These are phyloP conservation scores for Dianthus caryophyllus DNA, from an alignment of 148 eudicot genomes.

Conservation along the genomic window DNA sequence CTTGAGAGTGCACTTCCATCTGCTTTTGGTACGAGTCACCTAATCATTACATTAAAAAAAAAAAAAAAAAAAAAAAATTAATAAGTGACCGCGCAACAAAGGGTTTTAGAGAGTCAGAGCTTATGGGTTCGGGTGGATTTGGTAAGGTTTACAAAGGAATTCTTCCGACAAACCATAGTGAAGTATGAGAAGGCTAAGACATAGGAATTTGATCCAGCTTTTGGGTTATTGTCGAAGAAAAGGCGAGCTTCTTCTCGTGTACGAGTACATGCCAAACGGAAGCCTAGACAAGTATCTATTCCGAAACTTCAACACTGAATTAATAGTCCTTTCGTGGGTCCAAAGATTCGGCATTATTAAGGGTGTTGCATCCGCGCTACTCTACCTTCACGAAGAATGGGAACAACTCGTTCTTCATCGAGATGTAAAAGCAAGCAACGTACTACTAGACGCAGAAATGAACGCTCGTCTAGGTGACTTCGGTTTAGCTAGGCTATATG, in stretches of 20 bases:
- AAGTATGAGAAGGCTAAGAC: slow-evolving; percentile 43
- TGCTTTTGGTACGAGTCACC: too few relatives aligned
- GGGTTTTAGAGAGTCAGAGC: slow-evolving; percentile 33
- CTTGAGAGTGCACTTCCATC: too few relatives aligned
- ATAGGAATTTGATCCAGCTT: slow-evolving; percentile 41
- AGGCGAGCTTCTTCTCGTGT: slow-evolving; percentile 40
- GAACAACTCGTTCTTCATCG: slow-evolving; percentile 39
- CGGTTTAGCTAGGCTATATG: slow-evolving; percentile 39
- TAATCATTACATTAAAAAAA: too few relatives aligned
- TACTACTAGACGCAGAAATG: slow-evolving; percentile 33
- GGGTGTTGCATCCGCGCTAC: slow-evolving; percentile 40
- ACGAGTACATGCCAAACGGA: slow-evolving; percentile 48
- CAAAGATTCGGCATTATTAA: slow-evolving; percentile 30
- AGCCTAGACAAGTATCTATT: slow-evolving; percentile 36
- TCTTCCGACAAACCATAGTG: slow-evolving; percentile 15
- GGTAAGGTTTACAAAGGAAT: slow-evolving; percentile 47
- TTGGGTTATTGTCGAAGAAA: slow-evolving; percentile 40
- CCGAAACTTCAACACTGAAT: background rate
- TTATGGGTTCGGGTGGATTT: slow-evolving; percentile 40
- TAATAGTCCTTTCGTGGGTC: slow-evolving; percentile 27
- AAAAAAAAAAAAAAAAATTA: too few relatives aligned
- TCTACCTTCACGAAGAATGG: slow-evolving; percentile 43
- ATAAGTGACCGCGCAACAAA: slow-evolving; percentile 34
- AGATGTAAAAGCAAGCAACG: slow-evolving; percentile 38
- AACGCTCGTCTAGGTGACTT: slow-evolving; percentile 40